Percentiles rank a stretch among this genome's conserved stretches.
Conservation (phyloP, 306 rosid genomes). For the Trifolium subterraneum region DNA sequence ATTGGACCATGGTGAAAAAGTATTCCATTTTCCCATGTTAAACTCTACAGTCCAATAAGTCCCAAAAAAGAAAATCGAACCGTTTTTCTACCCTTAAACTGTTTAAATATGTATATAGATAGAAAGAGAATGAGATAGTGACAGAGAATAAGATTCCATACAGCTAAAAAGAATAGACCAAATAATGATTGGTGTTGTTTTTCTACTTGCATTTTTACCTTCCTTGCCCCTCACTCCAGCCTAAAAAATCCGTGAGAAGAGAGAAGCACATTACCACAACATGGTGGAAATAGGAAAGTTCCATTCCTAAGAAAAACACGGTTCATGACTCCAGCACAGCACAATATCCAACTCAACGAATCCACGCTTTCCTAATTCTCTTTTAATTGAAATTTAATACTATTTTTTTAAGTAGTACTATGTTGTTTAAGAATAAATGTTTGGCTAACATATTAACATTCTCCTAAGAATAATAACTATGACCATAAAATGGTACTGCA, state of each 20-base stretch:
- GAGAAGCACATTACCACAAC: slow-evolving; percentile 39
- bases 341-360: slow-evolving; percentile 53
- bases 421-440: too few species aligned
- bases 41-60: too few species aligned
- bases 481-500: too few species aligned
- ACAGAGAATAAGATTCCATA: slow-evolving; percentile 55
- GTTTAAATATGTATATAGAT: background rate
- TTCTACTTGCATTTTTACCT: slow-evolving; percentile 59
- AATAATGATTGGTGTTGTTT: slow-evolving; percentile 58
- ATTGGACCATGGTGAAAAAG: too few species aligned
- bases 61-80: too few species aligned
- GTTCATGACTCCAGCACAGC: slow-evolving; percentile 41
- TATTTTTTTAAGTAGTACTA: too few species aligned
- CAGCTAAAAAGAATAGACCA: slow-evolving; percentile 68
- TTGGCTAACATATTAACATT: too few species aligned
- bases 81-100: slow-evolving; percentile 27
- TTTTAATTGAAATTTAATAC: background rate
- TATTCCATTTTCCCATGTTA: too few species aligned
- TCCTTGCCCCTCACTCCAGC: slow-evolving; percentile 67
- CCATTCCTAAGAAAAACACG: slow-evolving; percentile 38
- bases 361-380: slow-evolving; percentile 61
- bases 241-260: slow-evolving; percentile 42
- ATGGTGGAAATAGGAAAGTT: slow-evolving; percentile 50
- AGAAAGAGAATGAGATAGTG: slow-evolving; percentile 25
- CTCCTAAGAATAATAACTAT: too few species aligned